Evolutionary conservation across 148 eudicot genomes (phyloP), one percentile per base, ranked within the genome.

Genomic region (Oxyria digyna): DNA sequence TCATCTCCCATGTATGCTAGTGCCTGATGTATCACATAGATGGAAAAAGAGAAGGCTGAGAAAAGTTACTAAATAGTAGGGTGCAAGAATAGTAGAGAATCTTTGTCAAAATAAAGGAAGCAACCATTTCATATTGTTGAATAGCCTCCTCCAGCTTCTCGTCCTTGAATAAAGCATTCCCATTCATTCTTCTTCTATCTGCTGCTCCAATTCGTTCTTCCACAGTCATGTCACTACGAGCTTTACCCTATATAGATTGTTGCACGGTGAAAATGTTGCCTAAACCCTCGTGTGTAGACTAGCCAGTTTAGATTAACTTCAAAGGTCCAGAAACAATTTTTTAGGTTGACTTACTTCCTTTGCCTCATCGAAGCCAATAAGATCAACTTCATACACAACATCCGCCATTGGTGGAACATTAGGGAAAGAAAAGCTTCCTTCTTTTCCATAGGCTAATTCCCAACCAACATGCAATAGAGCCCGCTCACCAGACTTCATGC

Each of bases 1-100:
- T 94, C 99, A 77, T 94, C 99, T 74, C 96, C 96, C 97, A 94
- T 84, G 72, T 94, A 94, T 80, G 99, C 99, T 81, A 88, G 85
- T 55, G 99, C 99, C 99, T 94, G 75, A 69, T 23, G 33, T 62
- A 52, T 21, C 57, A 52, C 18, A 67, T 6, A 45, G 0, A 67
- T 8, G 43, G 59, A 4, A 41, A 40, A 57, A 40, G 29, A 20
- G 67, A 59, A n/a, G 24, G 33, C 52, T 20, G 17, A 67, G 42
- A 27, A 20, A 64, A 64, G 7, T 59, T 24, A 24, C 33, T 26
- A 29, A 27, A 57, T 3, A 27, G 15, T 14, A 27, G n/a, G 35
- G n/a, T 57, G 63, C n/a, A n/a, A 57, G 15, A 57, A 13, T 57
- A 26, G 35, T 35, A 26, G 8, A 38, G 9, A 26, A 57, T 57